Evolutionary conservation across 2,329 filamentous ascomycete genomes (phyloP).

Genomic region (Fusarium proliferatum): DNA sequence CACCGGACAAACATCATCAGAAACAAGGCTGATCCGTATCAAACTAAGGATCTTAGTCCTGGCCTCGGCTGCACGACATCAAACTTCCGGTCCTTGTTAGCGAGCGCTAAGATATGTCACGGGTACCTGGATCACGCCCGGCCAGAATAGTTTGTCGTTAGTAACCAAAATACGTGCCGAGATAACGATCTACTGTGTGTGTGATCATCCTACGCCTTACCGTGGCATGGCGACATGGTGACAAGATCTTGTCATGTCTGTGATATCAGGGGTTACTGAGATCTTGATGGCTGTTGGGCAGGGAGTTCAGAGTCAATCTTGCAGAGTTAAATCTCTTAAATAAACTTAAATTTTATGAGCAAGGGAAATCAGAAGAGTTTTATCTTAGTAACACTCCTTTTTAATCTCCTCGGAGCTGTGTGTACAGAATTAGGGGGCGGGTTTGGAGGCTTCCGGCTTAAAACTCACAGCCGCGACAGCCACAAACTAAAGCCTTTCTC

Average conservation of each 20-base stretch:
- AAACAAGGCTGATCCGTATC: slow-evolving; percentile 21
- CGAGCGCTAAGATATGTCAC: slow-evolving; percentile 12
- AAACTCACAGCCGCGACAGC: neutral
- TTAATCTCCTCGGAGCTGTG: neutral
- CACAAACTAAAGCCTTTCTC: neutral
- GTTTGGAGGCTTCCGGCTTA: neutral
- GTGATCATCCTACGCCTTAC: neutral
- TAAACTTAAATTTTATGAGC: neutral
- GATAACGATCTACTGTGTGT: slow-evolving; percentile 1
- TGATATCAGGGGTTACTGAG: slow-evolving; percentile 2
- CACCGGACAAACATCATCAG: neutral
- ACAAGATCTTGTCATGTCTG: slow-evolving; percentile 5
- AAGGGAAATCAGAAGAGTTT: neutral
- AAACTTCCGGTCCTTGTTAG: slow-evolving; percentile 14
- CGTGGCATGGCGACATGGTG: neutral
- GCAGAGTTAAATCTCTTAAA: neutral
- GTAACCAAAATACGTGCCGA: neutral
- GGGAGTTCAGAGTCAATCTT: neutral
- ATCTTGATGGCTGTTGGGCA: neutral
- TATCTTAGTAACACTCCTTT: neutral
- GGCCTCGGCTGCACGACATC: slow-evolving; percentile 35
- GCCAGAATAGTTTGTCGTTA: neutral
- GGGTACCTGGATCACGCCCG: slow-evolving; percentile 22
- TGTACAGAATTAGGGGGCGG: neutral
- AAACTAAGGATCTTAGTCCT: slow-evolving; percentile 24